Conservation (phyloP, 2,329 filamentous ascomycete species). For the Penicillium capsulatum region DNA sequence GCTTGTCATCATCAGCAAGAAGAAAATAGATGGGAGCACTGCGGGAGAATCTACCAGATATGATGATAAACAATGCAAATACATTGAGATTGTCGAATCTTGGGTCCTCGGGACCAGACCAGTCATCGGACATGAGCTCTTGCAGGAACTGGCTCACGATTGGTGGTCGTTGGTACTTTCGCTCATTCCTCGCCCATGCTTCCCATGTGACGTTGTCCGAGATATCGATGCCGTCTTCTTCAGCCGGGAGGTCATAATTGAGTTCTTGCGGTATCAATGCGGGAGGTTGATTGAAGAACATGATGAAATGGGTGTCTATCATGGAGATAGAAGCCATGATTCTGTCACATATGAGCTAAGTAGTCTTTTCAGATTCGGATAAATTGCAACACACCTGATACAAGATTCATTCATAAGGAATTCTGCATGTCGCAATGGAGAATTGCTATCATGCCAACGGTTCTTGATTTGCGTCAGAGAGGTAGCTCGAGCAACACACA, state of each 20-base stretch:
- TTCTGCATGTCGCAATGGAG: neutral
- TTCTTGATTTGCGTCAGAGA: conserved; percentile 7
- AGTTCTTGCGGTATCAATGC: conserved; percentile 8
- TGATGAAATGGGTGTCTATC: conserved; percentile 15
- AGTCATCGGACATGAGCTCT: conserved; percentile 8
- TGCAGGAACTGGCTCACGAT: conserved; percentile 6
- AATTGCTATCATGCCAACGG: conserved; percentile 6
- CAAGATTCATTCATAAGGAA: conserved; percentile 11
- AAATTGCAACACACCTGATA: conserved; percentile 6
- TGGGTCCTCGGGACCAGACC: conserved; percentile 2
- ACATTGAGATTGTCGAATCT: conserved; percentile 9
- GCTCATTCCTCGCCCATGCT: conserved; percentile 8
- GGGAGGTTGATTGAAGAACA: conserved; percentile 13
- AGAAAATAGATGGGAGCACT: neutral
- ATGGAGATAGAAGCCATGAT: conserved; percentile 16
- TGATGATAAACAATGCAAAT: conserved; percentile 11
- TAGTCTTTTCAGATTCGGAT: neutral
- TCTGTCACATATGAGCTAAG: too few species aligned
- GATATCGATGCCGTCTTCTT: conserved; percentile 12
- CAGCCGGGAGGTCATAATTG: conserved; percentile 13
- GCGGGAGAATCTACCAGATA: conserved; percentile 5
- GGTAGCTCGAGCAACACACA: conserved; percentile 12
- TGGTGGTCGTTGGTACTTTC: conserved; percentile 6
- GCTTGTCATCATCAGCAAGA: conserved; percentile 4
- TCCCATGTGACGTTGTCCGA: conserved; percentile 8